Evolutionary conservation across 352 stramenopile genomes (phyloP), one percentile per base, ranked within the genome.

Genomic region (Vaucheria bursata): DNA sequence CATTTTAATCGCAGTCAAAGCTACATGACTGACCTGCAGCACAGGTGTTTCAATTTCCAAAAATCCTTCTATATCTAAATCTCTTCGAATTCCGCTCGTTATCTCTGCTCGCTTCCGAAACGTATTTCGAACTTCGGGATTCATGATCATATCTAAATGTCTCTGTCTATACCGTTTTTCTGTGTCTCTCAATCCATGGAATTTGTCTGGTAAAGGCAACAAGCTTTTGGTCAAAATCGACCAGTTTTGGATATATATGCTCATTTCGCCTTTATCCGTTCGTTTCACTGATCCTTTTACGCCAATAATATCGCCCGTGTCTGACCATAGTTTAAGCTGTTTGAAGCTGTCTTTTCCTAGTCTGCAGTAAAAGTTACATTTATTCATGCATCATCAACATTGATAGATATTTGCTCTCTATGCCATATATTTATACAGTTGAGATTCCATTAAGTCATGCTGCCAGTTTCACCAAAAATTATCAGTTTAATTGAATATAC

Each of bases 21-120:
- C n/a, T n/a, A n/a, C n/a, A 50, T 50, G 39, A 50, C n/a, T 81
- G 6, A 50, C 35, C 85, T 97, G 94, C 86, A 99, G 90, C 77
- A 98, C 95, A 0, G 95, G 95, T 68, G 95, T 99, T 86, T 98
- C 95, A 67, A 99, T 96, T 86, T 99, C 96, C 39, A 99, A 84
- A 81, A 98, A 99, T 39, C 92, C 86, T 53, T 88, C 87, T 1
- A 91, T 85, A 82, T 98, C 92, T n/a, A 99, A 84, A 53, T 95
- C 91, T 40, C 90, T 87, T 40, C 95, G 90, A 31, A 98, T 91
- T 66, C 91, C 91, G 49, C 94, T 95, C 40, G 96, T 96, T 70
- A 98, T 97, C 86, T 93, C 49, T 36, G 81, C 79, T 3, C 84
- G 71, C 71, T 92, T 96, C 64, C 94, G 85, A 84, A 99, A 98